Evolutionary conservation across 352 stramenopile species (phyloP).

Genomic region (Phytophthora melonis): DNA sequence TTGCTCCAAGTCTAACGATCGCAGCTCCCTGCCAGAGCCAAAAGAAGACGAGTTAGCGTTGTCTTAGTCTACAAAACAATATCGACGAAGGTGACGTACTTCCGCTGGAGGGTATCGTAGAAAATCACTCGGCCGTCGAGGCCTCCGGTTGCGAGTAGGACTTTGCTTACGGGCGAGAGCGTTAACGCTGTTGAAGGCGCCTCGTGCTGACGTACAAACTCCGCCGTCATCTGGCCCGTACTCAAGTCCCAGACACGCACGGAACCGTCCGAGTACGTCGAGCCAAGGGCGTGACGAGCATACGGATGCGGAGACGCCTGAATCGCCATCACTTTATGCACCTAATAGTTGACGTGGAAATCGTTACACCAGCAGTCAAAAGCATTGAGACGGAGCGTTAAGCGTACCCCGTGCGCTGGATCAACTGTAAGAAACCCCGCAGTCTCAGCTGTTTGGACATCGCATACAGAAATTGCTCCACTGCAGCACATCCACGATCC

Average conservation of each 20-base stretch:
- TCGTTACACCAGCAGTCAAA: not conserved
- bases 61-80: not conserved
- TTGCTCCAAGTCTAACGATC: constrained; percentile 65
- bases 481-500: constrained; percentile 25
- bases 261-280: constrained; percentile 69
- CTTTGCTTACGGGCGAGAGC: constrained; percentile 79
- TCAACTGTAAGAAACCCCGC: constrained; percentile 62
- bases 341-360: constrained; percentile 22
- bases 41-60: constrained; percentile 10
- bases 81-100: constrained; percentile 40
- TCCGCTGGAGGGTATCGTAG: constrained; percentile 69
- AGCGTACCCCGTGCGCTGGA: constrained; percentile 44
- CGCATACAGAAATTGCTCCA: constrained; percentile 69
- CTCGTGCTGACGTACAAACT: constrained; percentile 69
- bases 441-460: constrained; percentile 67
- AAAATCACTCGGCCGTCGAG: constrained; percentile 80
- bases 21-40: constrained; percentile 50
- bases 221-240: constrained; percentile 59
- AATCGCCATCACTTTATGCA: constrained; percentile 63
- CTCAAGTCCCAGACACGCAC: constrained; percentile 75
- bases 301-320: constrained; percentile 74
- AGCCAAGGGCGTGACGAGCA: constrained; percentile 59
- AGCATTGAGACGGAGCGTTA: not conserved
- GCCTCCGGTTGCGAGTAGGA: constrained; percentile 63
- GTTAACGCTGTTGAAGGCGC: constrained; percentile 60